Conservation (phyloP, 768 basidiomycete genomes). For the Lentinula aciculospora region DNA sequence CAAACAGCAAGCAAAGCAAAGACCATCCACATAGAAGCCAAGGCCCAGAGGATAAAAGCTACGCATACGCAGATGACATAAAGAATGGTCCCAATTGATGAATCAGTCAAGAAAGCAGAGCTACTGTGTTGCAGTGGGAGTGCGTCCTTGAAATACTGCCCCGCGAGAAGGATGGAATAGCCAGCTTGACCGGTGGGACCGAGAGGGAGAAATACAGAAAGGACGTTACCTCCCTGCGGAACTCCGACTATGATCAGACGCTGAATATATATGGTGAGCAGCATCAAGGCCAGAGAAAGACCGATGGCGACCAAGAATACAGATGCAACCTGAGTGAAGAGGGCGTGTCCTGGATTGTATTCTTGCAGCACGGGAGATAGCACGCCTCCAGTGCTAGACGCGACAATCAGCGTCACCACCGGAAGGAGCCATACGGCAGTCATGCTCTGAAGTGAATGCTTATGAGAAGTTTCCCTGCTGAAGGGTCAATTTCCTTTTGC, state of each 20-base stretch:
- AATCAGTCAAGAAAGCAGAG: slow-evolving; percentile 28
- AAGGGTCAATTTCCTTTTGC: neutral
- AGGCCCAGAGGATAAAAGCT: slow-evolving; percentile 53
- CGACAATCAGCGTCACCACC: slow-evolving; percentile 68
- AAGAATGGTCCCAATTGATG: slow-evolving; percentile 32
- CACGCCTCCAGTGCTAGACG: slow-evolving; percentile 59
- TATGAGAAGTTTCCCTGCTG: slow-evolving; percentile 49
- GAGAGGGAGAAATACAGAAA: slow-evolving; percentile 67
- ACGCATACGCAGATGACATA: slow-evolving; percentile 40
- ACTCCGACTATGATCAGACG: slow-evolving; percentile 55
- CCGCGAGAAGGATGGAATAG: slow-evolving; percentile 50
- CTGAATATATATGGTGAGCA: slow-evolving; percentile 58
- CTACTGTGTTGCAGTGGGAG: slow-evolving; percentile 25
- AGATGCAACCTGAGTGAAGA: slow-evolving; percentile 48
- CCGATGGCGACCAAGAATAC: slow-evolving; percentile 54
- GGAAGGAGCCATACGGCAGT: slow-evolving; percentile 71
- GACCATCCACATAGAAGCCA: slow-evolving; percentile 59
- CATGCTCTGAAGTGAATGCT: slow-evolving; percentile 50
- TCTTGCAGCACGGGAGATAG: slow-evolving; percentile 43
- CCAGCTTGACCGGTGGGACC: slow-evolving; percentile 71
- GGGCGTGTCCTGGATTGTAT: slow-evolving; percentile 40
- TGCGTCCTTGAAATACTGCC: slow-evolving; percentile 35
- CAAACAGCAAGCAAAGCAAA: slow-evolving; percentile 48
- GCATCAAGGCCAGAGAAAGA: slow-evolving; percentile 56
- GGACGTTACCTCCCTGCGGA: slow-evolving; percentile 37